These are phyloP conservation scores for Mycena albidolilacea DNA, from an alignment of 768 basidiomycete species.

Conservation along the genomic window DNA sequence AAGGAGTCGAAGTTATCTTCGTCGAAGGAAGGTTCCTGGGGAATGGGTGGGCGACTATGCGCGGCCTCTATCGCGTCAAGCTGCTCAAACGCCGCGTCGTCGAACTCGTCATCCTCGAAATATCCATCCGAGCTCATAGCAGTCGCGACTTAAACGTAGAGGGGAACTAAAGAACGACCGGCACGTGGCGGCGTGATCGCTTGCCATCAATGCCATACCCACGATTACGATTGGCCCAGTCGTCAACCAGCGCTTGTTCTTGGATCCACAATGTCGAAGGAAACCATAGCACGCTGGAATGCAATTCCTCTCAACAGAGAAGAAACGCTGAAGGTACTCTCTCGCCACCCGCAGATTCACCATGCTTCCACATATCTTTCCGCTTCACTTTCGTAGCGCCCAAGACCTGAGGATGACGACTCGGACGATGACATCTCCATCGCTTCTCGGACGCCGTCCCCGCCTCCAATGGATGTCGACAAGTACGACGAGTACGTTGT, in stretches of 20 bases:
- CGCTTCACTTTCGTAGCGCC: conserved; percentile 72
- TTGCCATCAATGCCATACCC: no score
- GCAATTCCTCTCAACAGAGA: conserved; percentile 66
- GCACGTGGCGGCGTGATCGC: conserved; percentile 30
- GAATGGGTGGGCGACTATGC: conserved; percentile 47
- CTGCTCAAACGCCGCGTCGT: conserved; percentile 71
- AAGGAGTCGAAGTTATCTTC: conserved; percentile 62
- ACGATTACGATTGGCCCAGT: no score
- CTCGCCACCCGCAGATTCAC: conserved; percentile 56
- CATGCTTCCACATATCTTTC: conserved; percentile 68
- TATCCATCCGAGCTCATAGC: conserved; percentile 85
- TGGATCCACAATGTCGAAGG: conserved; percentile 67
- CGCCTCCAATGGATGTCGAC: conserved; percentile 69
- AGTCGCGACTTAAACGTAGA: neutral
- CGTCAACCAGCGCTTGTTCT: no score
- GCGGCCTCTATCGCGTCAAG: conserved; percentile 82
- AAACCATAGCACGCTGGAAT: conserved; percentile 80
- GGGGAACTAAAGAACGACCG: neutral
- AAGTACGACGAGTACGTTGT: conserved; percentile 79
- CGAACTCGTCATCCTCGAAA: conserved; percentile 76
- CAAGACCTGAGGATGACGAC: conserved; percentile 68
- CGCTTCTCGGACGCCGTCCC: conserved; percentile 85
- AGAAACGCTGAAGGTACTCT: conserved; percentile 77
- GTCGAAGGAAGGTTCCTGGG: conserved; percentile 49
- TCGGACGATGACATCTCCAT: conserved; percentile 82